Base-by-base conservation (phyloP, 441 rosid species). In the Manihot esculenta region DNA sequence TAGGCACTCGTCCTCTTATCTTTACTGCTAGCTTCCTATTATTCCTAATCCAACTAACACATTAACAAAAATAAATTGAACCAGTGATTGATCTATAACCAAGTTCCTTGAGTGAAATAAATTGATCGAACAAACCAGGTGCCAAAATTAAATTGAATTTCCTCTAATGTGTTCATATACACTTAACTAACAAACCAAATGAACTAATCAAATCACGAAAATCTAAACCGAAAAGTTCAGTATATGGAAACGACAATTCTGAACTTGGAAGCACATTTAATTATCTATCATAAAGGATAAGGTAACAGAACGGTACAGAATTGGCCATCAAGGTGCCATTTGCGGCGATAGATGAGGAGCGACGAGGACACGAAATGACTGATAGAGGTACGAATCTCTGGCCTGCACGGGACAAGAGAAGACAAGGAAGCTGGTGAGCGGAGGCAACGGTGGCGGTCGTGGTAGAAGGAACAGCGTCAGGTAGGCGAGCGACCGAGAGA, bases 271-370 rank as follows among this genome's bases (percentile, higher is more conserved):
- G 5, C 21, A 4, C 15, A 23, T 6, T 42, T 62, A 20, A 42
- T 63, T 18, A n/a, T 14, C 9, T 17, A 47, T 14, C 3, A 26
- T 42, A 67, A 50, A 20, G 68, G 62, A 78, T 15, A 65, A 76
- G 77, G 58, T 33, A 59, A 73, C 75, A 54, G 58, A 86, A 88
- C 81, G 92, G 83, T 26, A 83, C 79, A 0, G 87, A 84, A 72
- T 85, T 83, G 71, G 83, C 83, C 74, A 78, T 83, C 75, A 89
- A 80, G 62, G 87, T 77, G 68, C 82, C 85, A 7, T 76, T 23
- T 23, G 88, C 71, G 14, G 79, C 64, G 68, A 83, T 44, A 54
- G 70, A 48, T 38, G 79, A 82, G 14, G 89, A 76, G 66, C 79
- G 74, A 11, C 82, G 78, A 64, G 67, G 71, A 21, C 62, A 66